phyloP scores from a whole-genome alignment of 163 green algal species.

The Trebouxiophyceae sp. region DNA sequence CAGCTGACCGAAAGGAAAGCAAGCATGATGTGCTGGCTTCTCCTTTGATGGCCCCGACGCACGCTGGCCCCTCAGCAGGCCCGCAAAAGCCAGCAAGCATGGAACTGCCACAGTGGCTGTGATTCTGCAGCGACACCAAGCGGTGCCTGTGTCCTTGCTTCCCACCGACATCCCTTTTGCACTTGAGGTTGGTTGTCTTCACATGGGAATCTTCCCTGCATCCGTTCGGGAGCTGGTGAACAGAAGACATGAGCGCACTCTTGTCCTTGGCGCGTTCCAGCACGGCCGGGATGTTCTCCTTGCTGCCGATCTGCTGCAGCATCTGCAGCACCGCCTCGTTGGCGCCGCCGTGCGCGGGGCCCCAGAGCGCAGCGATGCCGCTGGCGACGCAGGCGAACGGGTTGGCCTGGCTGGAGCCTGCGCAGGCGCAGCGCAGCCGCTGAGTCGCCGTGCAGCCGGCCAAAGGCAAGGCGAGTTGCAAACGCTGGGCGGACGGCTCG shows the following conservation, averaged over 20 bases:
- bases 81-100: too few species aligned
- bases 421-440: not conserved
- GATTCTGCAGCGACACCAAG: too few species aligned
- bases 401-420: slow-evolving; percentile 56
- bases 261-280: slow-evolving; percentile 68
- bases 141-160: too few species aligned
- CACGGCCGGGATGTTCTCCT: slow-evolving; percentile 85
- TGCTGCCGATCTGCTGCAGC: slow-evolving; percentile 82
- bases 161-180: too few species aligned
- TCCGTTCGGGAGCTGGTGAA: too few species aligned
- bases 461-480: not conserved
- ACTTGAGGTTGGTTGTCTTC: too few species aligned
- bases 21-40: too few species aligned
- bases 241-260: slow-evolving; percentile 91
- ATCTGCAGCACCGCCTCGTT: slow-evolving; percentile 96
- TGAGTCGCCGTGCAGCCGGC: not conserved
- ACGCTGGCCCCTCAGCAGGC: too few species aligned
- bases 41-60: too few species aligned
- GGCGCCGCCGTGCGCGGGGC: slow-evolving; percentile 74
- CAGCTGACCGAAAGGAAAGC: not conserved
- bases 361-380: slow-evolving; percentile 72
- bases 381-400: slow-evolving; percentile 58
- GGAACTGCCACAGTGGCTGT: too few species aligned
- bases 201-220: too few species aligned
- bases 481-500: not conserved